phyloP scores from a whole-genome alignment of 108 stramenopile species.

The Poteriospumella lacustris region DNA sequence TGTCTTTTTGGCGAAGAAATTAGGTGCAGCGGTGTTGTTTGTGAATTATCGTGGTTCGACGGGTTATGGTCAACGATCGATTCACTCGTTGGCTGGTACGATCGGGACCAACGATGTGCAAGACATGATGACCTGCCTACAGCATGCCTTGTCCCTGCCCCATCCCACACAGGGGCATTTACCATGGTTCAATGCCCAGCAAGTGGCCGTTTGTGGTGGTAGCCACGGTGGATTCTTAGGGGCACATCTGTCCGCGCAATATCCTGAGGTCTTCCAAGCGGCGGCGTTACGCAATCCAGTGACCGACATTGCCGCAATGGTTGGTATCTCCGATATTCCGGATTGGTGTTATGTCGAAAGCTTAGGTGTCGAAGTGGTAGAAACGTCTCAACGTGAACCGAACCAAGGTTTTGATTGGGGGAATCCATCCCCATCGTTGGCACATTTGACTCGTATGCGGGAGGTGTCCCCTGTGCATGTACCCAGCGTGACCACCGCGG shows the following conservation, averaged over 20 bases:
- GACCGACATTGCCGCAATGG: conserved; percentile 79
- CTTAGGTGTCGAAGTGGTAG: too few relatives aligned
- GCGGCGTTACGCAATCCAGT: conserved; percentile 85
- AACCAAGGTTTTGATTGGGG: too few relatives aligned
- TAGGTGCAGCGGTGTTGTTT: conserved; percentile 63
- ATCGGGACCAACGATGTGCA: conserved; percentile 66
- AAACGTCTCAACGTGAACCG: too few relatives aligned
- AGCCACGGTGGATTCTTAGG: conserved; percentile 82
- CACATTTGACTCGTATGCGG: conserved; percentile 37
- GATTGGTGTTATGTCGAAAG: conserved; percentile 82
- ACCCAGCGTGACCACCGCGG: too few relatives aligned
- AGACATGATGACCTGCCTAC: too few relatives aligned
- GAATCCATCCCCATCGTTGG: too few relatives aligned
- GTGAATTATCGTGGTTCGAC: conserved; percentile 77
- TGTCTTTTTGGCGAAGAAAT: conserved; percentile 33
- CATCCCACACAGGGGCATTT: too few relatives aligned
- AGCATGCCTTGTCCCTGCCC: too few relatives aligned
- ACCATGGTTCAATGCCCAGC: conserved; percentile 43
- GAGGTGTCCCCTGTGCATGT: conserved; percentile 56
- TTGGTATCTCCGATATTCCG: conserved; percentile 79
- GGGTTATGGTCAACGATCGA: conserved; percentile 66
- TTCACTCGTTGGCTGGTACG: conserved; percentile 61
- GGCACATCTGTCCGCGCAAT: conserved; percentile 68
- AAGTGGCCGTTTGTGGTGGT: conserved; percentile 73
- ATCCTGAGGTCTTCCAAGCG: conserved; percentile 75